Conservation (phyloP, 2,329 filamentous ascomycete species). For the Chaetomiaceae sp. region DNA sequence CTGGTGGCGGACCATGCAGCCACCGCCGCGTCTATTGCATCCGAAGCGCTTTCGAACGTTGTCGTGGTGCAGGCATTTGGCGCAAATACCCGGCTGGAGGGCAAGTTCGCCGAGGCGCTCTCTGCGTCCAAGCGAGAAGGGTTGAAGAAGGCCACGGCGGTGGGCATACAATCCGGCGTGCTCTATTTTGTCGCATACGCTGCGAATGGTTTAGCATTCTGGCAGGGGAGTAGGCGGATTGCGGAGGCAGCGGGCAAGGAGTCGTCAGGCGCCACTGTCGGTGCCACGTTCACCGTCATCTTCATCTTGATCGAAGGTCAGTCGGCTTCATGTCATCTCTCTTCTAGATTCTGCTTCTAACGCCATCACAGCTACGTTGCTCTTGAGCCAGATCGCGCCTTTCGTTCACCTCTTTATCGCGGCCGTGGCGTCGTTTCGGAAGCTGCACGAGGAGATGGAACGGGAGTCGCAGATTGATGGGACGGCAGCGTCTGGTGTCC, state of each 20-base stretch:
- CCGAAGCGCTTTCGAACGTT: constrained; percentile 57
- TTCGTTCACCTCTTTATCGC: constrained; percentile 57
- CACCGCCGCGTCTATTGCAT: constrained; percentile 58
- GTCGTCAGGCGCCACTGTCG: constrained; percentile 38
- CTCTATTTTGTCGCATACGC: constrained; percentile 63
- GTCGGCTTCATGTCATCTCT: constrained; percentile 6
- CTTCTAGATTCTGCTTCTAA: constrained; percentile 13
- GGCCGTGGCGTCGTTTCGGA: constrained; percentile 50
- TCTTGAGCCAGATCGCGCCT: constrained; percentile 56
- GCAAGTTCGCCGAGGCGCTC: constrained; percentile 43
- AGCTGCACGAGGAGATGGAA: constrained; percentile 52
- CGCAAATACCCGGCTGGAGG: constrained; percentile 54
- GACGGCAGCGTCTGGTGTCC: constrained; percentile 16
- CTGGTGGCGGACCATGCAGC: constrained; percentile 52
- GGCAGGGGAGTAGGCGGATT: constrained; percentile 52
- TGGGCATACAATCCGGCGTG: constrained; percentile 56
- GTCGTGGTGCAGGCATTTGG: constrained; percentile 63
- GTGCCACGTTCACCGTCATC: constrained; percentile 51
- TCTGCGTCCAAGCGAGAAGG: constrained; percentile 35
- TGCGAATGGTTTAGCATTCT: constrained; percentile 62
- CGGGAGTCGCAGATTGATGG: constrained; percentile 43
- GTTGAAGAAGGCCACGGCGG: constrained; percentile 52
- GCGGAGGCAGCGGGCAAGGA: constrained; percentile 29
- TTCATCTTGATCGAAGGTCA: constrained; percentile 50
- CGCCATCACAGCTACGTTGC: constrained; percentile 43